Conservation (phyloP, 495 filamentous ascomycete species). For the Aspergillus campestris region DNA sequence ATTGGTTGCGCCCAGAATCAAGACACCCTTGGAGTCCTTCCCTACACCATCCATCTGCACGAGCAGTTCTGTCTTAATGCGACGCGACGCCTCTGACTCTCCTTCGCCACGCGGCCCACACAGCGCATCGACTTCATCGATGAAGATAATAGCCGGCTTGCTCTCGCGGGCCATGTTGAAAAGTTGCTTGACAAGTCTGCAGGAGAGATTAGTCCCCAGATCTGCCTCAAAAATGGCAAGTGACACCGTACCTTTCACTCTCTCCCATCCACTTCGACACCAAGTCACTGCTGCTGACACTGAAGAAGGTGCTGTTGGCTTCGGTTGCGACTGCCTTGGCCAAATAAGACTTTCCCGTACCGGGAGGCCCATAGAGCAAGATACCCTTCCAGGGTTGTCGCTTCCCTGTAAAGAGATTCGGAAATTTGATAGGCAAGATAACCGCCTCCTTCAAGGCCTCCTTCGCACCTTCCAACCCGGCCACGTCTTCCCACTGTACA, state of each 20-base stretch:
- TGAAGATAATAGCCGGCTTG: constrained; percentile 97
- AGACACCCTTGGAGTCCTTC: constrained; percentile 82
- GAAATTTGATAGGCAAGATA: constrained; percentile 95
- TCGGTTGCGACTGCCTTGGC: constrained; percentile 97
- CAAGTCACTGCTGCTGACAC: constrained; percentile 90
- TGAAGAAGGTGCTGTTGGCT: constrained; percentile 99
- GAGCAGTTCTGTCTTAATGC: constrained; percentile 97
- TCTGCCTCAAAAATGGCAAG: no score
- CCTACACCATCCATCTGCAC: constrained; percentile 99
- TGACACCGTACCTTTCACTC: constrained; percentile 68
- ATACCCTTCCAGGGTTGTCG: constrained; percentile 98
- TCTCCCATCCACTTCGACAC: constrained; percentile 99
- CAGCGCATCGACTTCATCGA: constrained; percentile 96
- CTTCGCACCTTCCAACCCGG: constrained; percentile 91
- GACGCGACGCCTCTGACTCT: constrained; percentile 91
- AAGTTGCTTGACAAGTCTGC: constrained; percentile 88
- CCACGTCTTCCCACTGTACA: constrained; percentile 94
- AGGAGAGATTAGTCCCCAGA: not conserved
- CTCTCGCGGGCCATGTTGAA: constrained; percentile 99
- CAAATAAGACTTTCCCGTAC: constrained; percentile 93
- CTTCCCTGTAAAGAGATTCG: constrained; percentile 93
- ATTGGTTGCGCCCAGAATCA: constrained; percentile 95
- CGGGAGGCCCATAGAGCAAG: constrained; percentile 89
- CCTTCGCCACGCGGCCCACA: constrained; percentile 95
- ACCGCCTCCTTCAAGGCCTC: constrained; percentile 97